Conservation (phyloP, 257 asterid species). For the Handroanthus guayacan region DNA sequence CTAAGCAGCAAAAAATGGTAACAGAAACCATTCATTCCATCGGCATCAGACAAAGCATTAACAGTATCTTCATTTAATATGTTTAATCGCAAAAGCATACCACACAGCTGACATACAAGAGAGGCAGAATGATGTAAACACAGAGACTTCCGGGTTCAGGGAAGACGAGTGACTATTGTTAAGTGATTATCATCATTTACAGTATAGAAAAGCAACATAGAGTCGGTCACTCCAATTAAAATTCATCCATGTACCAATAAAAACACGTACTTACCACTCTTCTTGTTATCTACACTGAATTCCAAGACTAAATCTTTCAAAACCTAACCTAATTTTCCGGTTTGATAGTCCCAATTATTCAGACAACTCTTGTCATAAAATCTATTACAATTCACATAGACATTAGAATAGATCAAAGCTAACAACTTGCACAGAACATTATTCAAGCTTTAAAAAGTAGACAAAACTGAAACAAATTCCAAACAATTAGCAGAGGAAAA, state of each 20-base stretch:
- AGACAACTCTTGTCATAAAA: neutral
- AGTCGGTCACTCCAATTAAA: neutral
- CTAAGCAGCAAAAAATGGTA: neutral
- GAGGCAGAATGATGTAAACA: neutral
- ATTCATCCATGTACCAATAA: no score
- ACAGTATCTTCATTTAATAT: conserved; percentile 3
- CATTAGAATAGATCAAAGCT: neutral
- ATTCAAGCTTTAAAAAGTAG: neutral
- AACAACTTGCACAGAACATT: neutral
- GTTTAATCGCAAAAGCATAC: neutral
- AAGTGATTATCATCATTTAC: neutral
- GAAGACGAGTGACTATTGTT: neutral
- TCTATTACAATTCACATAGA: neutral
- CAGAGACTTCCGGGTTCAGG: neutral
- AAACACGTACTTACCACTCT: no score
- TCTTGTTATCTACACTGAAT: neutral
- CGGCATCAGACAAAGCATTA: conserved; percentile 6
- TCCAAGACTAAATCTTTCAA: conserved; percentile 21
- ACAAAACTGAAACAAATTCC: neutral
- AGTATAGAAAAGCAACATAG: neutral
- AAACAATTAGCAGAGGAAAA: neutral
- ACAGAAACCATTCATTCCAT: neutral
- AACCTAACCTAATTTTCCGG: neutral
- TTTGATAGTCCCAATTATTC: neutral
- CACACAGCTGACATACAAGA: neutral